These are phyloP conservation scores for Pleurotus sapidus DNA, from an alignment of 768 basidiomycete genomes.

Conservation along the genomic window DNA sequence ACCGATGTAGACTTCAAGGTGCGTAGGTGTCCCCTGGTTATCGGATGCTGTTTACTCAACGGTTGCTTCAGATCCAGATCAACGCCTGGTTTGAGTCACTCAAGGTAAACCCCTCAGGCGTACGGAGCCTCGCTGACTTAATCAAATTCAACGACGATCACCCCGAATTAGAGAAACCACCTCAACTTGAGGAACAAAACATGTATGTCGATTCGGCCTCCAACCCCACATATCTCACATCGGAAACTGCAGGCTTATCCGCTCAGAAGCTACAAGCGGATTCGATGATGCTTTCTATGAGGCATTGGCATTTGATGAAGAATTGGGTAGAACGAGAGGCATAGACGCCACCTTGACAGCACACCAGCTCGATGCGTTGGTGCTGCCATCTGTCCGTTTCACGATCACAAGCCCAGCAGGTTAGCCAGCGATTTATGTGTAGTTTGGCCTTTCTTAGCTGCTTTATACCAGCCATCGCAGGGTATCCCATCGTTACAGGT, in stretches of 20 bases:
- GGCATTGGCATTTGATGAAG: slow-evolving; percentile 40
- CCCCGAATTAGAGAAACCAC: slow-evolving; percentile 43
- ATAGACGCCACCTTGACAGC: slow-evolving; percentile 50
- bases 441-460: background rate
- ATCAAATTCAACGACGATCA: slow-evolving; percentile 57
- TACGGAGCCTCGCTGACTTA: slow-evolving; percentile 52
- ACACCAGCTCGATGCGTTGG: slow-evolving; percentile 47
- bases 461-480: slow-evolving; percentile 46
- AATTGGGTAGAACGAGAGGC: slow-evolving; percentile 47
- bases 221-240: background rate
- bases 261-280: slow-evolving; percentile 34
- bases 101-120: slow-evolving; percentile 51
- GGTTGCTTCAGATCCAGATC: background rate
- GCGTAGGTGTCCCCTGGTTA: background rate
- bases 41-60: background rate
- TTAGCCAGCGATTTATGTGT: slow-evolving; percentile 14
- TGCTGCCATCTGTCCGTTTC: slow-evolving; percentile 42
- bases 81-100: slow-evolving; percentile 19
- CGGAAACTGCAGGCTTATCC: slow-evolving; percentile 27
- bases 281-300: slow-evolving; percentile 41
- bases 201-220: slow-evolving; percentile 23
- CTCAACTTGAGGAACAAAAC: slow-evolving; percentile 31
- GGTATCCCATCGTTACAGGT: slow-evolving; percentile 68
- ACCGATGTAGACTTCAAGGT: slow-evolving; percentile 80
- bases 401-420: slow-evolving; percentile 35